Base-by-base conservation (phyloP, 2,329 filamentous ascomycete species). In the Fusarium stilboides region DNA sequence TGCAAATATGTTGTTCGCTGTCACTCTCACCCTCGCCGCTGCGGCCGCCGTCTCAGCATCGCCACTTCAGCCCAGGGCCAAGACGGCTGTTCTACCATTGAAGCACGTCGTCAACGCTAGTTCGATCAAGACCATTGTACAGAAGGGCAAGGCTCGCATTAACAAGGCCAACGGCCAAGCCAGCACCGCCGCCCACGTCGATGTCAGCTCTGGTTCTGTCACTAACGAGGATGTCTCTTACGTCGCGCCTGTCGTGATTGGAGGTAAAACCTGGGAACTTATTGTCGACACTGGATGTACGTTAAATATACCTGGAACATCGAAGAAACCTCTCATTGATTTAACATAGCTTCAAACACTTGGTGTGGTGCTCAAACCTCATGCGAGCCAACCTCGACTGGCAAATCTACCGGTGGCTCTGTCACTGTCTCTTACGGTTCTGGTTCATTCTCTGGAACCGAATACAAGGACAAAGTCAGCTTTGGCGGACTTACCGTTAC, bases 341-440 rank as follows among this genome's bases (percentile, higher is more conserved):
- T 2, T 40, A 4, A 10, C 2, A 15, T 19, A 53, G 50, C 51
- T 10, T 54, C 51, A 4, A 54, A 54, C 12, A 54, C 51, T 14
- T 54, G 51, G 51, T 54, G 51, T 3, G 51, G 51, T 36, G 51
- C 51, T 26, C 51, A 54, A 15, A 26, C 8, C 8, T 9, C 9
- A 1, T 54, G 51, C 14, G 40, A 54, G 51, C 40, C 28, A 4
- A 26, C 51, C 0, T 47, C 51, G 0, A 47, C 51, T 1, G 51
- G 40, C 40, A 28, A 54, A 8, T 34, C 28, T 3, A 54, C 51
- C 2, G 51, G 51, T 3, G n/a, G 8, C 17, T 36, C 28, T 46
- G 40, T 54, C 13, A 13, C 6, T 1, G 51, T 54, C 4, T 17
- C 28, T 1, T 54, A 54, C 9, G 51, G 40, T 9, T 54, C 51